Evolutionary conservation across 2,329 filamentous ascomycete genomes (phyloP).

Genomic region (Colletotrichum horii): DNA sequence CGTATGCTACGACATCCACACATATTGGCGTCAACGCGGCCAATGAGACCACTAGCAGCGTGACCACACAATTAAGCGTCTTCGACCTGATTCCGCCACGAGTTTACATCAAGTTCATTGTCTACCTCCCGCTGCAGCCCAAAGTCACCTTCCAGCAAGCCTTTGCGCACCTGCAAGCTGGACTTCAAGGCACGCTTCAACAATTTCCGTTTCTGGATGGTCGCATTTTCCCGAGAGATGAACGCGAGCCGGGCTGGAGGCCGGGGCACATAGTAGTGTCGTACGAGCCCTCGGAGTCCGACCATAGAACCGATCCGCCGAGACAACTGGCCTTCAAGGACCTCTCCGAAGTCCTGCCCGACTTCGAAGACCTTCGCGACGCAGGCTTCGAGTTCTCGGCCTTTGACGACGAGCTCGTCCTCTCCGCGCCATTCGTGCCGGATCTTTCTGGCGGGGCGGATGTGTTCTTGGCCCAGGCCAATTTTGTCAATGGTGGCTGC

Average conservation of each 20-base stretch:
- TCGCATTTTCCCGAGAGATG: conserved; percentile 35
- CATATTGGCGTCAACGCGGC: not conserved
- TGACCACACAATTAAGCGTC: not conserved
- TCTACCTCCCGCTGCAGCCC: conserved; percentile 37
- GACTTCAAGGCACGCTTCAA: conserved; percentile 36
- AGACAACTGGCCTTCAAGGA: conserved; percentile 29
- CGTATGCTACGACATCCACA: not conserved
- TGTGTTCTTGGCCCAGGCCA: conserved; percentile 33
- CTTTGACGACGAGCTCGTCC: conserved; percentile 30
- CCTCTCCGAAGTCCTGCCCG: conserved; percentile 27
- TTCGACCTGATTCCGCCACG: conserved; percentile 1
- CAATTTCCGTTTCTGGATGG: conserved; percentile 41
- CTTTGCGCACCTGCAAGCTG: conserved; percentile 36
- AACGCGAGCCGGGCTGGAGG: conserved; percentile 31
- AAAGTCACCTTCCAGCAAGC: conserved; percentile 30
- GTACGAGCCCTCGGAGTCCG: conserved; percentile 19
- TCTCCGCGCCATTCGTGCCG: conserved; percentile 27
- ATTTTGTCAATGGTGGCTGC: conserved; percentile 35
- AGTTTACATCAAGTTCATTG: conserved; percentile 3
- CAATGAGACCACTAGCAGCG: not conserved
- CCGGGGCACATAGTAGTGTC: conserved; percentile 27
- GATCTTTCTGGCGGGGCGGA: conserved; percentile 23
- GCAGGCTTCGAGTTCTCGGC: conserved; percentile 30
- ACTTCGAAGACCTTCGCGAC: conserved; percentile 23
- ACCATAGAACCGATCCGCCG: not conserved